Conservation (phyloP, 768 basidiomycete genomes). For the Krasilnikovozyma curviuscula region DNA sequence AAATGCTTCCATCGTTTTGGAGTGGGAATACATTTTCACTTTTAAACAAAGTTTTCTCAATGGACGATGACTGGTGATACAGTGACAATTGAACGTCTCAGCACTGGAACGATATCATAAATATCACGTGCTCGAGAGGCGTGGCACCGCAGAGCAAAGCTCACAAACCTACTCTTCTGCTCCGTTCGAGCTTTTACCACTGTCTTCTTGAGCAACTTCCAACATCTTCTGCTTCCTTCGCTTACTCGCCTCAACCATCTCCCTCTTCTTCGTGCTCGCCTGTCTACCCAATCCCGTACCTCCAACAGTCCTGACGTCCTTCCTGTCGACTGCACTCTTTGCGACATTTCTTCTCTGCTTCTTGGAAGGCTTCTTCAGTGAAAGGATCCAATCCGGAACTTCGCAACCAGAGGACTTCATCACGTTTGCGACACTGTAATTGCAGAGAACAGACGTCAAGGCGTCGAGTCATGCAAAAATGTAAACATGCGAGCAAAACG, state of each 20-base stretch:
- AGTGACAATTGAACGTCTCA: no score
- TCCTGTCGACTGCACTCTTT: conserved; percentile 39
- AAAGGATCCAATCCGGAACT: conserved; percentile 89
- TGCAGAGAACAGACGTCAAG: not conserved
- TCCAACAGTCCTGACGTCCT: conserved; percentile 44
- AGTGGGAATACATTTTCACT: no score
- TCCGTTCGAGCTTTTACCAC: no score
- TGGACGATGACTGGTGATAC: no score
- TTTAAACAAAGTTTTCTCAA: no score
- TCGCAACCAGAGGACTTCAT: conserved; percentile 73
- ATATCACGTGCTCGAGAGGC: no score
- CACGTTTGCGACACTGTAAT: conserved; percentile 74
- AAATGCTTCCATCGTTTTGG: no score
- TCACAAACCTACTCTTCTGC: no score
- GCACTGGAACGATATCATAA: no score
- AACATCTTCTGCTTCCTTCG: conserved; percentile 36
- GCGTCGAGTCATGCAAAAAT: conserved; percentile 1
- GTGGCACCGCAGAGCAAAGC: no score
- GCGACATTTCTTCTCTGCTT: conserved; percentile 70
- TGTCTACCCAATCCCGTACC: conserved; percentile 22
- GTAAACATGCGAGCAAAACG: conserved; percentile 4
- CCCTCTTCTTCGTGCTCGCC: conserved; percentile 32
- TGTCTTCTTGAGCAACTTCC: not conserved
- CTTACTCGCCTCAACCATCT: conserved; percentile 60
- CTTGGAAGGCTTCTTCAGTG: conserved; percentile 81